Base-by-base conservation (phyloP, 1,139 yeast species). In the Casaregolazyma lundiana region DNA sequence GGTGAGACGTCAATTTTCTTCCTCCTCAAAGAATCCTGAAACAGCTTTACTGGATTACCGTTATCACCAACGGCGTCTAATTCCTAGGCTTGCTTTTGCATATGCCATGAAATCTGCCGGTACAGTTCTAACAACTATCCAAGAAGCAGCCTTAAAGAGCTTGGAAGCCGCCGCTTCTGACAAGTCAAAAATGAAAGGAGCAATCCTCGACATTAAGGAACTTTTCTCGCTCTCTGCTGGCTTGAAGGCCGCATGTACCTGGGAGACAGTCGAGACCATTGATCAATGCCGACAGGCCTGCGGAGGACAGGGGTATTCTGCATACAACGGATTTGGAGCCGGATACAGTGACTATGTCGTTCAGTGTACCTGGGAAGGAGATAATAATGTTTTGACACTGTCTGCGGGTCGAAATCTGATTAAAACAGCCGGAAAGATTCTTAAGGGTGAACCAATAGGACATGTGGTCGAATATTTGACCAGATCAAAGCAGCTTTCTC, bases 321-420 rank as follows among this genome's bases (percentile, higher is more conserved):
- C 90, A 16, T 89, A 89, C 70, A 80, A 86, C 55, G 96, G 92
- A 2, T 86, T 89, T 62, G 96, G 95, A 47, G 87, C 84, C 64
- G 92, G 90, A 24, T 86, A 78, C 67, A 77, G 79, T 53, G 97
- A 89, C 66, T 90, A 95, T 89, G 95, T 86, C 30, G 97, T 89
- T 42, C 96, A 89, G 70, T 87, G 95, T 68, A 89, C 96, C 21
- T 89, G 97, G 97, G 97, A 89, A 72, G 97, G 97, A 67, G 97
- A 89, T 67, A 89, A 89, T 72, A 88, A 83, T 61, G 83, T 89
- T 44, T 73, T 89, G 58, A 87, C 89, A 7, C 78, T 87, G 66
- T 82, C 89, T 51, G 80, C 89, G 53, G 97, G 96, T 55, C 63
- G 73, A 16, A 59, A 70, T 1, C 59, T 69, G 35, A 66, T 69